phyloP scores from a whole-genome alignment of 192 early-diverging fungal genomes.

The Umbelopsis isabellina region DNA sequence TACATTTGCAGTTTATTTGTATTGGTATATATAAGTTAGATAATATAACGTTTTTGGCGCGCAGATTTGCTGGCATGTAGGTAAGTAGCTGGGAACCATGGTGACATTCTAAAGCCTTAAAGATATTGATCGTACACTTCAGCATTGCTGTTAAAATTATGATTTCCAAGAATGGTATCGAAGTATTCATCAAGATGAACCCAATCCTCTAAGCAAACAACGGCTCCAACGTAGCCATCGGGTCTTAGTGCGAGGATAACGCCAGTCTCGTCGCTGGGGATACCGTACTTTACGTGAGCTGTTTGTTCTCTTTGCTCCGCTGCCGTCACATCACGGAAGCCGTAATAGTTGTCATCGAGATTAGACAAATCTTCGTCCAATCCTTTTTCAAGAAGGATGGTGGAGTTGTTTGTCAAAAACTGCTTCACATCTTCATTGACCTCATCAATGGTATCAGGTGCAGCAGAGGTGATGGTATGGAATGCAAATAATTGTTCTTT shows the following conservation, averaged over 20 bases:
- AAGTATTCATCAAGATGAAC: not conserved
- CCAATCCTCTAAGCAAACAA: slow-evolving; percentile 7
- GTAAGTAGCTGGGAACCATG: too few relatives aligned
- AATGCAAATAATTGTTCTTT: not conserved
- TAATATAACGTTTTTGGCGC: too few relatives aligned
- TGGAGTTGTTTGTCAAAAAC: not conserved
- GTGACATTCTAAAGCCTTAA: too few relatives aligned
- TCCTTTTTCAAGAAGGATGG: not conserved
- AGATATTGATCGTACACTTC: too few relatives aligned
- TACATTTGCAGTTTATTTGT: too few relatives aligned
- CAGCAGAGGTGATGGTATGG: not conserved
- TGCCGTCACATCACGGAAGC: not conserved
- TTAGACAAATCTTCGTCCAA: not conserved
- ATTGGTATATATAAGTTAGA: too few relatives aligned
- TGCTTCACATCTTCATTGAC: not conserved
- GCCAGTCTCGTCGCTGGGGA: not conserved
- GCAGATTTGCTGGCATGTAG: too few relatives aligned
- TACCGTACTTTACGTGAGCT: slow-evolving; percentile 8
- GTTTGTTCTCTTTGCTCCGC: not conserved
- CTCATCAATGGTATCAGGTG: not conserved
- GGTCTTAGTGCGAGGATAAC: not conserved
- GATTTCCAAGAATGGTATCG: not conserved
- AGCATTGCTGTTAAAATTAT: not conserved
- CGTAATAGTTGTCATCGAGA: not conserved
- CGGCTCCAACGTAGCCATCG: not conserved